Conservation (phyloP, 176 grass and related monocot species). For the Pharus latifolius region DNA sequence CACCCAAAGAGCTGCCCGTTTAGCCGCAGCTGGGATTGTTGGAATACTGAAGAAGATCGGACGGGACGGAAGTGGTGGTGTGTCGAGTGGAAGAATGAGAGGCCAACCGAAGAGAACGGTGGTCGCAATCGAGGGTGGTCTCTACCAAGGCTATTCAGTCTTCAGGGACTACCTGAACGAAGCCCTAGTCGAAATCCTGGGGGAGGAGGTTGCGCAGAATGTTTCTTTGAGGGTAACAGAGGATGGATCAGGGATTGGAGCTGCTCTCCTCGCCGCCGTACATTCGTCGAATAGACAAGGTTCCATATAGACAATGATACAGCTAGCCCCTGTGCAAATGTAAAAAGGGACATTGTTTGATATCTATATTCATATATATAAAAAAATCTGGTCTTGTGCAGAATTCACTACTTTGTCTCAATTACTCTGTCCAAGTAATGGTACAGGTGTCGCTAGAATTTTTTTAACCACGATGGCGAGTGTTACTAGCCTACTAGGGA, state of each 20-base stretch:
- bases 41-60: slow-evolving; percentile 84
- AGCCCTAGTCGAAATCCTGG: slow-evolving; percentile 71
- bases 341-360: slow-evolving; percentile 82
- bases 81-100: slow-evolving; percentile 36
- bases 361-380: slow-evolving; percentile 70
- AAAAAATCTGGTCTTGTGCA: slow-evolving; percentile 50
- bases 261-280: slow-evolving; percentile 62
- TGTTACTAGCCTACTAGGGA: no score
- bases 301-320: slow-evolving; percentile 49
- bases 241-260: slow-evolving; percentile 65
- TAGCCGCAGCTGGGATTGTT: slow-evolving; percentile 65
- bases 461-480: no score
- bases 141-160: slow-evolving; percentile 58
- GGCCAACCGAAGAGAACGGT: slow-evolving; percentile 31
- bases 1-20: slow-evolving; percentile 59
- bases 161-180: slow-evolving; percentile 75
- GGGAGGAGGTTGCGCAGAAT: slow-evolving; percentile 60
- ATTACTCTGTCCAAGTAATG: no score
- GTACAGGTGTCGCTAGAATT: no score
- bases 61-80: slow-evolving; percentile 42
- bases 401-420: not conserved
- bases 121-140: slow-evolving; percentile 61
- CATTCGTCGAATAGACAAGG: slow-evolving; percentile 65
- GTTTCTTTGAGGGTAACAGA: slow-evolving; percentile 45
- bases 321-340: slow-evolving; percentile 82